A percentile compares a stretch with the other conserved stretches of the same genome.
phyloP scores from a whole-genome alignment of 2,329 filamentous ascomycete genomes.

The Lasiodiplodia sp. region DNA sequence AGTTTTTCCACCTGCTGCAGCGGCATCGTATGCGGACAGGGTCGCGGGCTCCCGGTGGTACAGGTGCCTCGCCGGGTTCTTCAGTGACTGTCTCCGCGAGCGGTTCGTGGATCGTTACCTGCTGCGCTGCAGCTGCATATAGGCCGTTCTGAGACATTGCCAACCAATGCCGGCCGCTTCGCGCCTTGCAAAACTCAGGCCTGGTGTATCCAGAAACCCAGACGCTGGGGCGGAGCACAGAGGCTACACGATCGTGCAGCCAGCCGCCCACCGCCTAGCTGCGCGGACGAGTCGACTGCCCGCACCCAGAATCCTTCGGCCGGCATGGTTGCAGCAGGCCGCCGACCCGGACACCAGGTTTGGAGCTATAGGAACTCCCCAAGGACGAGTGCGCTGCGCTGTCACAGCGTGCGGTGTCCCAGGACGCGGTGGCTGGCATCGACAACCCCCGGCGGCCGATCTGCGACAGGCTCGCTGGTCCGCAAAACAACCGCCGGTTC shows the following conservation, averaged over 20 bases:
- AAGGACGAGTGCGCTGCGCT: slow-evolving; percentile 13
- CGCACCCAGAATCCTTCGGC: slow-evolving; percentile 7
- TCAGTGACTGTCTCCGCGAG: slow-evolving; percentile 22
- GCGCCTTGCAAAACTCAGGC: slow-evolving; percentile 32
- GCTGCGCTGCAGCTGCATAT: slow-evolving; percentile 19
- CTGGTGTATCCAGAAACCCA: slow-evolving; percentile 25
- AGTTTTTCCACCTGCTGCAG: slow-evolving; percentile 18
- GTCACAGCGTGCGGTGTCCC: slow-evolving; percentile 22
- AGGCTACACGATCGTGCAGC: slow-evolving; percentile 31
- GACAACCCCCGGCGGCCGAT: slow-evolving; percentile 1
- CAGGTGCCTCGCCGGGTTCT: slow-evolving; percentile 24
- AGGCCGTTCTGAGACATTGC: slow-evolving; percentile 24
- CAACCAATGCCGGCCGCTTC: slow-evolving; percentile 31
- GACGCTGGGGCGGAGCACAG: slow-evolving; percentile 28
- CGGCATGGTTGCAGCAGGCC: slow-evolving; percentile 20
- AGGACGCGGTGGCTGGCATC: slow-evolving; percentile 17
- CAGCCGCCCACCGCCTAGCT: slow-evolving; percentile 9
- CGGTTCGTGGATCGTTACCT: slow-evolving; percentile 29
- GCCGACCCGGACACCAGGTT: slow-evolving; percentile 25
- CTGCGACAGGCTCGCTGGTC: slow-evolving; percentile 2
- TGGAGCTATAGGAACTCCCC: slow-evolving; percentile 6
- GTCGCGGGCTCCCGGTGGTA: slow-evolving; percentile 11
- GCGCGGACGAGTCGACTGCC: slow-evolving; percentile 6
- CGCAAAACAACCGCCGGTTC: slow-evolving; percentile 21
- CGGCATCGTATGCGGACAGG: slow-evolving; percentile 19